Evolutionary conservation across 768 basidiomycete genomes (phyloP).

Genomic region (Gloeopeniophorella convolvens): DNA sequence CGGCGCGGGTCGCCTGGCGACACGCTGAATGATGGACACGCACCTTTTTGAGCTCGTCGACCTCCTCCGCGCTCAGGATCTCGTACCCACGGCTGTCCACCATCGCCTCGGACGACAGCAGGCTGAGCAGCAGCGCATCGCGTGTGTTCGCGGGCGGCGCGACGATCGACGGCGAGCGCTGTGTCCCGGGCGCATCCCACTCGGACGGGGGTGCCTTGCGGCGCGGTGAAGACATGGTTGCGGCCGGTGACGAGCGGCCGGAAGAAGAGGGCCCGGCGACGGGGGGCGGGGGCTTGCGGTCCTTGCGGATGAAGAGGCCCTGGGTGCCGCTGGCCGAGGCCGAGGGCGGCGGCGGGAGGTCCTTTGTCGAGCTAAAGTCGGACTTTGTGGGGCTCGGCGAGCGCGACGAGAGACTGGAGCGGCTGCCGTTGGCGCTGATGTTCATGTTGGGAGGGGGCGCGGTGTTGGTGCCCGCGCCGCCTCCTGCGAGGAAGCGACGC

Average conservation of each 20-base stretch:
- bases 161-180: background rate
- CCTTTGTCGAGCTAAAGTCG: too few species aligned
- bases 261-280: conserved; percentile 26
- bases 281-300: conserved; percentile 22
- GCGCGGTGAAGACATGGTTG: conserved; percentile 2
- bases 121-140: conserved; percentile 82
- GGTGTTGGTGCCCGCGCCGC: conserved; percentile 12
- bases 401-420: conserved; percentile 19
- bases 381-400: conserved; percentile 20
- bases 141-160: conserved; percentile 43
- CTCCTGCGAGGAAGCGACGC: conserved; percentile 27
- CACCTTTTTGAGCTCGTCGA: conserved; percentile 67
- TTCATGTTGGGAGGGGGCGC: background rate
- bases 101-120: conserved; percentile 89
- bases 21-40: conserved; percentile 36
- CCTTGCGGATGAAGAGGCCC: conserved; percentile 22
- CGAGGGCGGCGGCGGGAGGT: conserved; percentile 14
- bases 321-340: background rate
- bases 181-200: background rate
- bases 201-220: conserved; percentile 9
- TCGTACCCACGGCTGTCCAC: conserved; percentile 84
- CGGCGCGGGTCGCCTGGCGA: too few species aligned
- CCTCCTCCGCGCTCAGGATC: conserved; percentile 67
- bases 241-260: conserved; percentile 16
- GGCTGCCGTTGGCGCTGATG: background rate